phyloP scores from a whole-genome alignment of 257 asterid species.

The Fraxinus americana region DNA sequence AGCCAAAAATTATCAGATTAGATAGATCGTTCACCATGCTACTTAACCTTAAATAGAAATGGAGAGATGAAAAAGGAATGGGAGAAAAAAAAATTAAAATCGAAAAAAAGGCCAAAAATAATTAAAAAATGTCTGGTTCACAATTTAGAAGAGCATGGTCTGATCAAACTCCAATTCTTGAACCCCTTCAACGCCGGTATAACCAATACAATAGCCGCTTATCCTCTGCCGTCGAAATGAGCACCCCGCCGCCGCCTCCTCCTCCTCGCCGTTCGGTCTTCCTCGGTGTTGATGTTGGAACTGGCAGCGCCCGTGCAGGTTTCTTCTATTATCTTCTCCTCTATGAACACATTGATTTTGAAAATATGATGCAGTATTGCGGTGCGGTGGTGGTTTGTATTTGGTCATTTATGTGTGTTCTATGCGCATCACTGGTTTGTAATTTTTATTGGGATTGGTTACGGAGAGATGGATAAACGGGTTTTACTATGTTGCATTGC shows the following conservation, averaged over 20 bases:
- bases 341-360: neutral
- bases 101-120: neutral
- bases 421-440: constrained; percentile 2
- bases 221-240: constrained; percentile 61
- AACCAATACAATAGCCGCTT: constrained; percentile 29
- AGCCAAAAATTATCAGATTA: no score
- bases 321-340: constrained; percentile 14
- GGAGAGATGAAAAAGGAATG: neutral
- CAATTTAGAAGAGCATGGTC: constrained; percentile 28
- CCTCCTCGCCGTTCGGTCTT: constrained; percentile 50
- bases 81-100: neutral
- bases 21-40: no score
- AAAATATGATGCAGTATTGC: neutral
- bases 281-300: constrained; percentile 97
- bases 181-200: constrained; percentile 14
- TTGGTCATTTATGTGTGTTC: neutral
- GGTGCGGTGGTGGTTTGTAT: neutral
- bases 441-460: neutral
- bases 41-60: neutral
- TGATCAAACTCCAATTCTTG: constrained; percentile 30
- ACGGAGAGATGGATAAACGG: constrained; percentile 1
- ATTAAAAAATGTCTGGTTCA: constrained; percentile 38
- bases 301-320: constrained; percentile 99
- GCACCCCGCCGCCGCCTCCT: constrained; percentile 46
- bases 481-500: constrained; percentile 4